Percentiles rank a stretch among this genome's conserved stretches.
Evolutionary conservation across 192 early-diverging fungal genomes (phyloP).

Genomic region (Rhizophagus sp.): DNA sequence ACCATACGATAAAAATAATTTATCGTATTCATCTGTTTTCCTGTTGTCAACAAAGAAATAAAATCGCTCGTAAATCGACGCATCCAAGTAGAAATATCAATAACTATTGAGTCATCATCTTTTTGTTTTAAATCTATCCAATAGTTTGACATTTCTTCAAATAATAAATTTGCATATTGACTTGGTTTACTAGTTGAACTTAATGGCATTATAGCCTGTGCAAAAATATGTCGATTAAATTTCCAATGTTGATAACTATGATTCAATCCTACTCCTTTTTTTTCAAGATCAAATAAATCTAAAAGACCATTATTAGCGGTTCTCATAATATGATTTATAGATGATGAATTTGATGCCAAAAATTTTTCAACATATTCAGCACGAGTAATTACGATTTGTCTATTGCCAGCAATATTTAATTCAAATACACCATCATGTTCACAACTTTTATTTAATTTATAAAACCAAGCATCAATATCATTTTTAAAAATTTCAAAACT

Average conservation of each 20-base stretch:
- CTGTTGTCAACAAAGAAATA: constrained; percentile 13
- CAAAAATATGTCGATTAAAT: constrained; percentile 15
- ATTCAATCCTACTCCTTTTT: neutral
- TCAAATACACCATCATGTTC: constrained; percentile 21
- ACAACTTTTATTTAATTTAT: constrained; percentile 1
- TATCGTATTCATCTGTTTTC: neutral
- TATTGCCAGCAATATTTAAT: constrained; percentile 1
- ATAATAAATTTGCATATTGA: neutral
- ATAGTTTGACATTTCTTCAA: constrained; percentile 25
- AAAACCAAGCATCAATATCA: constrained; percentile 13
- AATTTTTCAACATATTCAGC: constrained; percentile 21
- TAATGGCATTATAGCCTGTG: constrained; percentile 16
- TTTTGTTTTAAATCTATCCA: constrained; percentile 22
- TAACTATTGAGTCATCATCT: constrained; percentile 4
- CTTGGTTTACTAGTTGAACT: neutral
- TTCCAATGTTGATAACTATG: neutral
- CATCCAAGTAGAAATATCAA: constrained; percentile 19
- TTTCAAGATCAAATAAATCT: constrained; percentile 4
- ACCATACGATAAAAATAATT: constrained; percentile 2
- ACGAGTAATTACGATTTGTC: constrained; percentile 8
- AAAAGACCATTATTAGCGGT: constrained; percentile 18
- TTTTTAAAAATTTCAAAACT: constrained; percentile 9
- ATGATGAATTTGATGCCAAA: neutral
- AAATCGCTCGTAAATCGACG: constrained; percentile 21
- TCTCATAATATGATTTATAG: constrained; percentile 11